Conservation (phyloP, 805 yeast species). For the Starmerella asiatica region DNA sequence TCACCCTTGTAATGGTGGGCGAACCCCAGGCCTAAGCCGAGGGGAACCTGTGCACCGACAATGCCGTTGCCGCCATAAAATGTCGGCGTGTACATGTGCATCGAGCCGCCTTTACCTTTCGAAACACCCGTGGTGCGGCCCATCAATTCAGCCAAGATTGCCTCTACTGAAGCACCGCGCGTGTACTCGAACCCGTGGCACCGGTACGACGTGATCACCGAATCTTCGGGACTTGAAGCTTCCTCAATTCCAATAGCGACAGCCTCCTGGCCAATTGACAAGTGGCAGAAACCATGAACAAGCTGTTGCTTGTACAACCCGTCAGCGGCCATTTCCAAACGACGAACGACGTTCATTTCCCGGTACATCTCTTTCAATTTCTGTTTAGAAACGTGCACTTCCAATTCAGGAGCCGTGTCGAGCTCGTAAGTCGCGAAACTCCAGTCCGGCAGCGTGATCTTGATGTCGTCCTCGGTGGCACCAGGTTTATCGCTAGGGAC, state of each 20-base stretch:
- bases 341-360: slow-evolving; percentile 77
- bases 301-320: slow-evolving; percentile 96
- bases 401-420: slow-evolving; percentile 48
- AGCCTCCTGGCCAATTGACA: slow-evolving; percentile 98
- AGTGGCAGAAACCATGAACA: slow-evolving; percentile 97
- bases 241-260: slow-evolving; percentile 96
- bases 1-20: slow-evolving; percentile 88
- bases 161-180: slow-evolving; percentile 88
- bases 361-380: slow-evolving; percentile 83
- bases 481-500: slow-evolving; percentile 15
- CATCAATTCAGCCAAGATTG: slow-evolving; percentile 88
- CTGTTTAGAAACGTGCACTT: slow-evolving; percentile 67
- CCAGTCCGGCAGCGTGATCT: slow-evolving; percentile 46
- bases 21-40: slow-evolving; percentile 97
- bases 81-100: slow-evolving; percentile 94
- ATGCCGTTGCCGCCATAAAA: slow-evolving; percentile 99
- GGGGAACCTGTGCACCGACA: slow-evolving; percentile 98
- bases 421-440: slow-evolving; percentile 80
- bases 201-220: slow-evolving; percentile 92
- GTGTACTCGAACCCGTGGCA: slow-evolving; percentile 97
- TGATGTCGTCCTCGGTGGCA: slow-evolving; percentile 18
- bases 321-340: slow-evolving; percentile 98
- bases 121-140: slow-evolving; percentile 93
- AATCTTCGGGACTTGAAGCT: slow-evolving; percentile 74
- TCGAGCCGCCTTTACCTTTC: slow-evolving; percentile 97